These are phyloP conservation scores for Pyrenochaeta sp. DNA, from an alignment of 2,329 filamentous ascomycete species.

Conservation along the genomic window DNA sequence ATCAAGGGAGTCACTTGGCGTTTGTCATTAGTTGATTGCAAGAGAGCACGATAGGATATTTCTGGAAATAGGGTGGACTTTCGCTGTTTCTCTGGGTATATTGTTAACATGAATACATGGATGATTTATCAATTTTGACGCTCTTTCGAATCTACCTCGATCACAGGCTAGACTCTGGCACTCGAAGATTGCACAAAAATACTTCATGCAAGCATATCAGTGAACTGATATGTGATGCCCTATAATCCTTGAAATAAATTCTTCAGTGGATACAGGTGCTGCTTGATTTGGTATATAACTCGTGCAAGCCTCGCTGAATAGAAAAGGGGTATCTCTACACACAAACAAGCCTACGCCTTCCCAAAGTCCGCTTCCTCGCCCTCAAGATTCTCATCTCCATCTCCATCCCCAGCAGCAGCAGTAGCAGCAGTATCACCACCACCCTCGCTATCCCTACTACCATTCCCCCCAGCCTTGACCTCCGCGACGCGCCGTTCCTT, in stretches of 20 bases:
- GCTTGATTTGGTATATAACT: too few species aligned
- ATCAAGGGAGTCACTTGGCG: background rate
- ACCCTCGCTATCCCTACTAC: conserved; percentile 27
- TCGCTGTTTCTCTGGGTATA: background rate
- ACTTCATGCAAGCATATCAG: too few species aligned
- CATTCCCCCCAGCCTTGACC: conserved; percentile 20
- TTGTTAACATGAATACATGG: too few species aligned
- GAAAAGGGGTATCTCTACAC: background rate
- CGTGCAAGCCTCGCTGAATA: too few species aligned
- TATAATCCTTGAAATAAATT: too few species aligned
- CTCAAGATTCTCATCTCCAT: conserved; percentile 16
- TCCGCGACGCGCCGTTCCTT: conserved; percentile 26
- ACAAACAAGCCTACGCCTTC: conserved; percentile 28
- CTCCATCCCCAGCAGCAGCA: background rate
- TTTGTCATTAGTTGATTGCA: background rate
- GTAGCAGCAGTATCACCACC: conserved; percentile 7
- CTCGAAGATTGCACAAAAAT: too few species aligned
- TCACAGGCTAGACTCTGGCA: too few species aligned
- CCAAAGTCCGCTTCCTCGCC: conserved; percentile 37
- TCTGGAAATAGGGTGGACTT: background rate
- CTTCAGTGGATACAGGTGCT: too few species aligned
- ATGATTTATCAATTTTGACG: too few species aligned
- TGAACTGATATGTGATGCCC: too few species aligned
- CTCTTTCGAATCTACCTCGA: too few species aligned
- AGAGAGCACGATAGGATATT: too few species aligned